These are phyloP conservation scores for Apiospora aurea DNA, from an alignment of 2,329 filamentous ascomycete species.

Conservation along the genomic window DNA sequence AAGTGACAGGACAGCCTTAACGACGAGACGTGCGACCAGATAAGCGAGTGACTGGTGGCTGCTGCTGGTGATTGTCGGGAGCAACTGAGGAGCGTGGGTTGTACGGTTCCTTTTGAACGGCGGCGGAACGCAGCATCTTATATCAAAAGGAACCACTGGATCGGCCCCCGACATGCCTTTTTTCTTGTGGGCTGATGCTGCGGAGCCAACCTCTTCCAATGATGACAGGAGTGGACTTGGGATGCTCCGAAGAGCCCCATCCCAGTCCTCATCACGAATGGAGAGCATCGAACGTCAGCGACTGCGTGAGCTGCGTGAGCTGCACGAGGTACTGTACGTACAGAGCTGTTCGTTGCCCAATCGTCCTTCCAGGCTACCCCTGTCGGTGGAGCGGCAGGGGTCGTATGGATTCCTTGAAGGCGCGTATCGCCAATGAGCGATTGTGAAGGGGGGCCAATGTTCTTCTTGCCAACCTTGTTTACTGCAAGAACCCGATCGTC, in stretches of 20 bases:
- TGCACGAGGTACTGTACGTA: not conserved
- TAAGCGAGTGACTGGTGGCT: slow-evolving; percentile 19
- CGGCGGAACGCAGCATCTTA: slow-evolving; percentile 3
- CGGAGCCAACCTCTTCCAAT: slow-evolving; percentile 15
- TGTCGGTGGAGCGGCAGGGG: slow-evolving; percentile 12
- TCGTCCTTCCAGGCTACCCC: not conserved
- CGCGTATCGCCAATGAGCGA: slow-evolving; percentile 19
- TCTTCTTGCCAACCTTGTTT: slow-evolving; percentile 16
- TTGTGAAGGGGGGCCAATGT: not conserved
- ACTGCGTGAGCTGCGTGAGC: not conserved
- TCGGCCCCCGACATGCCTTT: not conserved
- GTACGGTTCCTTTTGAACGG: not conserved
- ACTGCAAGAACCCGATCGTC: slow-evolving; percentile 19
- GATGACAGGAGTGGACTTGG: not conserved
- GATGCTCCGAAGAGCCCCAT: not conserved
- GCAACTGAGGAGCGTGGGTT: slow-evolving; percentile 12
- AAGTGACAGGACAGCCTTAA: not conserved
- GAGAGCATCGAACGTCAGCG: slow-evolving; percentile 15
- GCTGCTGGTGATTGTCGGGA: slow-evolving; percentile 18
- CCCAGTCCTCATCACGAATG: slow-evolving; percentile 12
- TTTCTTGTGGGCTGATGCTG: slow-evolving; percentile 17
- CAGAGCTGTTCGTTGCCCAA: slow-evolving; percentile 6
- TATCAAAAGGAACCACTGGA: slow-evolving; percentile 1
- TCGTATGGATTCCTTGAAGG: slow-evolving; percentile 2
- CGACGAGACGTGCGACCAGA: slow-evolving; percentile 9